Evolutionary conservation across 106 monocot genomes (phyloP), one percentile per base, ranked within the genome.

Genomic region (Apostasia shenzhenica): DNA sequence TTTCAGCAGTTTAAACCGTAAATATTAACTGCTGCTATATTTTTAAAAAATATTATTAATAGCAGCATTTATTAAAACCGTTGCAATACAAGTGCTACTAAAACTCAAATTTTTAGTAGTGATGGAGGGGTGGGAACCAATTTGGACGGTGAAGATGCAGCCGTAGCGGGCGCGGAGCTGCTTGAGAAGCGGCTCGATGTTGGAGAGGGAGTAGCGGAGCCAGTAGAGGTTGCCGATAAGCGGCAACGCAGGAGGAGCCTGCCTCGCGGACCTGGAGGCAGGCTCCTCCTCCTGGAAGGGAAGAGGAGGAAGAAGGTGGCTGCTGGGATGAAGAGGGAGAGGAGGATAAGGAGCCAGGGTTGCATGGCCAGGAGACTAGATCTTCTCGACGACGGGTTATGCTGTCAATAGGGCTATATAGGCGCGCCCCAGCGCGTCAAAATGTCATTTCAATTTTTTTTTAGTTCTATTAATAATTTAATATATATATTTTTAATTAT

Each of bases 221-320:
- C 63, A 75, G 3, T 70, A 45, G 71, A 76, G 48, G 66, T 66
- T 75, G 52, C 75, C 66, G 49, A 76, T 0, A 12, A 65, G 0
- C 9, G 70, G 65, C 37, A 81, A 8, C 9, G 65, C 39, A 3
- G 70, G n/a, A n/a, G n/a, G n/a, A n/a, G n/a, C n/a, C n/a, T n/a
- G n/a, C n/a, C n/a, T n/a, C n/a, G 41, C 0, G 80, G 80, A 13
- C 80, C 80, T 8, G 80, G 80, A 2, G 80, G 80, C 14, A 80
- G 68, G 9, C 0, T 8, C 38, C 13, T 66, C 14, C 58, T 48
- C 11, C 41, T 63, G 37, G 6, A 10, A 26, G 26, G 26, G 26
- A 0, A 26, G 72, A 48, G 14, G 55, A 66, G 52, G 61, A 52
- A 5, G 48, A 52, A 0, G 58, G 51, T 1, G 67, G 48, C 47